phyloP scores from a whole-genome alignment of 176 grass and related monocot species.

The Musa schizocarpa region DNA sequence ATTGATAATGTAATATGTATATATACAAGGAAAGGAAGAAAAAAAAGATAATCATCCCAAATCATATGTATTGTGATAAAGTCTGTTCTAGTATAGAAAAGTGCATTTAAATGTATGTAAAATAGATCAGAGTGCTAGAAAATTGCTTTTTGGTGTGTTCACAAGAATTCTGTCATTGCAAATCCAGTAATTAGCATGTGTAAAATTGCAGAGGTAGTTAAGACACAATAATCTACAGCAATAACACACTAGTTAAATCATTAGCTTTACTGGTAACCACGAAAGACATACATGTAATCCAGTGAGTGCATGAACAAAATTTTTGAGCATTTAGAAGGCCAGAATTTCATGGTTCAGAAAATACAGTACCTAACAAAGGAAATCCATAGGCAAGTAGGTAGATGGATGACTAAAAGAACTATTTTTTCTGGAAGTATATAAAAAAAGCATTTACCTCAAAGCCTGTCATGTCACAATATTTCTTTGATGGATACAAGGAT shows the following conservation, averaged over 20 bases:
- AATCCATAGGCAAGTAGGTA: neutral
- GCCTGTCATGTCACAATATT: conserved; percentile 92
- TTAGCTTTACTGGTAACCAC: neutral
- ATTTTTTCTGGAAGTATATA: neutral
- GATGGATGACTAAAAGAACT: conserved; percentile 7
- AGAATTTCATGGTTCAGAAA: neutral
- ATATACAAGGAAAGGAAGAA: no score
- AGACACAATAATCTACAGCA: neutral
- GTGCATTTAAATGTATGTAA: no score
- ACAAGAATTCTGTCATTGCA: no score
- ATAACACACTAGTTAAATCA: neutral
- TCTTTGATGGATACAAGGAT: conserved; percentile 88
- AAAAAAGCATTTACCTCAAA: conserved; percentile 59
- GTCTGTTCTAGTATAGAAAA: no score
- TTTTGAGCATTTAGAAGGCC: neutral
- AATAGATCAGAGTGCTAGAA: no score
- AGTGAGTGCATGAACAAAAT: neutral
- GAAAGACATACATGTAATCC: neutral
- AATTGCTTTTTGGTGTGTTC: no score
- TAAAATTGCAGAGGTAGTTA: no score
- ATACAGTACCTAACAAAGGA: neutral
- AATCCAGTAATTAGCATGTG: no score
- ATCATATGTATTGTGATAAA: no score
- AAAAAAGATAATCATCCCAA: no score
- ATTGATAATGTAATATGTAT: no score